These are phyloP conservation scores for Striga asiatica DNA, from an alignment of 257 asterid species.

Conservation along the genomic window DNA sequence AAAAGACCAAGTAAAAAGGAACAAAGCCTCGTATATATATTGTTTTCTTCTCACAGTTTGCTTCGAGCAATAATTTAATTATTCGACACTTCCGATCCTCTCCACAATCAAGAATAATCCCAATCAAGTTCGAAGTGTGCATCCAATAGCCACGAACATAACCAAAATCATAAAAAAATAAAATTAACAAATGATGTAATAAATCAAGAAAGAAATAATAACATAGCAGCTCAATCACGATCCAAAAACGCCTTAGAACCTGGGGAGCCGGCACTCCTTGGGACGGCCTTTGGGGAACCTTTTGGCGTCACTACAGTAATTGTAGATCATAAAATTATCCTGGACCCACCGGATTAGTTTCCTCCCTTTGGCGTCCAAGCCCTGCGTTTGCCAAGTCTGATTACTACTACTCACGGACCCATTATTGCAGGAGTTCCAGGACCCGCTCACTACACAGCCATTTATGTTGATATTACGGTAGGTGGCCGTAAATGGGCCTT, in stretches of 20 bases:
- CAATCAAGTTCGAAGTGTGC: too few relatives aligned
- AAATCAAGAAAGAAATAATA: too few relatives aligned
- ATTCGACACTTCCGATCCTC: too few relatives aligned
- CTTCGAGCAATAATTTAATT: too few relatives aligned
- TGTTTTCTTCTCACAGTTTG: too few relatives aligned
- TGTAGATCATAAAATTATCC: constrained; percentile 22
- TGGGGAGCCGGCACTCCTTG: constrained; percentile 18
- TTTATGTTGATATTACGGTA: constrained; percentile 28
- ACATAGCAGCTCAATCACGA: too few relatives aligned
- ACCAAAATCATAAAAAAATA: too few relatives aligned
- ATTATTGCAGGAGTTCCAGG: constrained; percentile 19
- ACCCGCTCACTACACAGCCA: constrained; percentile 18
- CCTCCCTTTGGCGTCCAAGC: constrained; percentile 23
- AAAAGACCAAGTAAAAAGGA: too few relatives aligned
- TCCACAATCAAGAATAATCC: too few relatives aligned
- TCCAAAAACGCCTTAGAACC: background rate
- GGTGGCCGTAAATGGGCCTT: constrained; percentile 42
- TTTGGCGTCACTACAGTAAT: constrained; percentile 22
- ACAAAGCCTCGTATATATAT: too few relatives aligned
- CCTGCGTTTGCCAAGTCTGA: constrained; percentile 41
- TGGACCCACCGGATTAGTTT: constrained; percentile 29
- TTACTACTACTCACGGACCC: background rate
- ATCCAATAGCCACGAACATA: too few relatives aligned
- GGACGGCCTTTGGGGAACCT: constrained; percentile 31
- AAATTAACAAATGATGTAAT: too few relatives aligned